Evolutionary conservation across 345 rosid genomes (phyloP).

Genomic region (Erodium maritimum): DNA sequence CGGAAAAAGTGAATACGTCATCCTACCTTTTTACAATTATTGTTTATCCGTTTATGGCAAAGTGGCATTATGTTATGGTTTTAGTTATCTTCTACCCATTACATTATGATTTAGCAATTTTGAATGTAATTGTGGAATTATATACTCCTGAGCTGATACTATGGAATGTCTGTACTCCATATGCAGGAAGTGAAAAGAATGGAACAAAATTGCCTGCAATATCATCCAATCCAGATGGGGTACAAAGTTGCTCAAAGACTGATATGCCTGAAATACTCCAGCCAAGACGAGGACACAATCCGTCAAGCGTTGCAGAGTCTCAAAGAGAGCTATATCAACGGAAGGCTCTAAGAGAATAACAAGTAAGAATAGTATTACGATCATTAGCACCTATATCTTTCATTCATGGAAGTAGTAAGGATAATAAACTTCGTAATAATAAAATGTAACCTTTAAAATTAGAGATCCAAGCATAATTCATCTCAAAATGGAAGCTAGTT

Average conservation of each 20-base stretch:
- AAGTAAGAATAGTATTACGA: no score
- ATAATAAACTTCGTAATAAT: not conserved
- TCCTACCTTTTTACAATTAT: no score
- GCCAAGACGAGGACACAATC: constrained; percentile 49
- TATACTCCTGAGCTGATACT: not conserved
- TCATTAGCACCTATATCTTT: no score
- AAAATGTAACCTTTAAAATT: not conserved
- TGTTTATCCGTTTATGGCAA: no score
- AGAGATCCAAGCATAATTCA: not conserved
- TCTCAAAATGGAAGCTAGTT: not conserved
- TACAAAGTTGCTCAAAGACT: constrained; percentile 54
- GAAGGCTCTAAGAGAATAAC: constrained; percentile 18
- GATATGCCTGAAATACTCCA: constrained; percentile 62
- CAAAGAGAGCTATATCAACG: constrained; percentile 37
- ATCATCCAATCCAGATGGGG: constrained; percentile 30
- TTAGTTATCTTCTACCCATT: not conserved
- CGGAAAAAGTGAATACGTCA: no score
- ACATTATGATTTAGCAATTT: no score
- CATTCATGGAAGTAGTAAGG: no score
- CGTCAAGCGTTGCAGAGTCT: constrained; percentile 60
- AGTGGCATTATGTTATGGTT: no score
- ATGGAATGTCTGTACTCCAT: not conserved
- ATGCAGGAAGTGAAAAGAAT: constrained; percentile 53
- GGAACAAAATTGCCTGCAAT: constrained; percentile 48
- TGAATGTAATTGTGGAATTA: no score